These are phyloP conservation scores for Dactylorhiza incarnata DNA, from an alignment of 106 monocot species.

Conservation along the genomic window DNA sequence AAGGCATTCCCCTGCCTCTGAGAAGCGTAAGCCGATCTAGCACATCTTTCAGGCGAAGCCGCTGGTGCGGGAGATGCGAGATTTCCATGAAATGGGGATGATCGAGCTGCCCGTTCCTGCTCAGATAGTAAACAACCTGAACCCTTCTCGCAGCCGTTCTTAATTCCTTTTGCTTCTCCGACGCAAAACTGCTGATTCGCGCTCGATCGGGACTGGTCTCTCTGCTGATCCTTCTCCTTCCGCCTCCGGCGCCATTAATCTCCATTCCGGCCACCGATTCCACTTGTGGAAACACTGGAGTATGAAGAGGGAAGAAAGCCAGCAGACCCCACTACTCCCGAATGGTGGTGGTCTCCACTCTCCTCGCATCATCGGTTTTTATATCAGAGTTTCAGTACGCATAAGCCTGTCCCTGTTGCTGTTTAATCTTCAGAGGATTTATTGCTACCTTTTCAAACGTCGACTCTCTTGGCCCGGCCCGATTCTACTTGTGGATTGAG, in stretches of 20 bases:
- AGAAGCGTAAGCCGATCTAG: constrained; percentile 49
- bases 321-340: too few relatives aligned
- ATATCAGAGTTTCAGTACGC: too few relatives aligned
- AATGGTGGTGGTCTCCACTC: too few relatives aligned
- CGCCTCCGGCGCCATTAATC: constrained; percentile 10
- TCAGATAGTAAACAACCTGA: constrained; percentile 76
- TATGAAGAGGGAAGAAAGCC: neutral
- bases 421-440: too few relatives aligned
- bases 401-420: too few relatives aligned
- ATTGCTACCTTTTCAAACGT: too few relatives aligned
- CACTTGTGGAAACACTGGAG: neutral
- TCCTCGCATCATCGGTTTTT: too few relatives aligned
- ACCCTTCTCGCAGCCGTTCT: constrained; percentile 30
- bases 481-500: too few relatives aligned
- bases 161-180: constrained; percentile 2
- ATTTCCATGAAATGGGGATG: constrained; percentile 96
- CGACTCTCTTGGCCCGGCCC: too few relatives aligned
- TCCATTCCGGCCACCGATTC: constrained; percentile 8
- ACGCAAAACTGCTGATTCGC: neutral
- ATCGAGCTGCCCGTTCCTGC: constrained; percentile 89
- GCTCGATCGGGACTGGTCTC: constrained; percentile 45
- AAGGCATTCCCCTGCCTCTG: constrained; percentile 62
- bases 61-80: constrained; percentile 53
- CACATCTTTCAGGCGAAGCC: constrained; percentile 73
- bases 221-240: constrained; percentile 23